A percentile compares a stretch with the other conserved stretches of the same genome.
Conservation (phyloP, 306 rosid species). For the Malus orientalis region DNA sequence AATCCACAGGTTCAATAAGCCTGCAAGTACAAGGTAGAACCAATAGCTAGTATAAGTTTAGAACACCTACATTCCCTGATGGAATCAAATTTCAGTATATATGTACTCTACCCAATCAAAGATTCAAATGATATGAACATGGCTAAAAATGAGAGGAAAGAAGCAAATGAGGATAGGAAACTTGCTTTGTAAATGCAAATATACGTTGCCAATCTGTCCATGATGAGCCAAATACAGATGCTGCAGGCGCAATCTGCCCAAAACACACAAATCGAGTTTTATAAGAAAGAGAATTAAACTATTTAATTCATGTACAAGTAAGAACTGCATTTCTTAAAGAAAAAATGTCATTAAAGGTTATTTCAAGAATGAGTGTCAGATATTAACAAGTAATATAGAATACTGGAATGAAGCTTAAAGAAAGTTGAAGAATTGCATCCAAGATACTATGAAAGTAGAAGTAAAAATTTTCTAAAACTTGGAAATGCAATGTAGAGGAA, state of each 20-base stretch:
- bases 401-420: not conserved
- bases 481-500: not conserved
- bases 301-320: not conserved
- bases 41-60: not conserved
- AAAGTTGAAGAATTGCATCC: not conserved
- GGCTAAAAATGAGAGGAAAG: slow-evolving; percentile 5
- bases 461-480: not conserved
- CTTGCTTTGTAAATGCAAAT: slow-evolving; percentile 64
- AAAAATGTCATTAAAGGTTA: not conserved
- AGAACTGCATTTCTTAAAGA: not conserved
- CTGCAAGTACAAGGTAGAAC: slow-evolving; percentile 28
- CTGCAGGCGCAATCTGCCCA: slow-evolving; percentile 66
- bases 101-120: not conserved
- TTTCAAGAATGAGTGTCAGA: not conserved
- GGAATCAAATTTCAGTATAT: not conserved
- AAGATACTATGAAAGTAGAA: not conserved
- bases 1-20: slow-evolving; percentile 54
- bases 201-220: slow-evolving; percentile 80
- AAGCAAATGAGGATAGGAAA: slow-evolving; percentile 2
- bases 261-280: not conserved
- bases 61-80: not conserved
- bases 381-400: not conserved
- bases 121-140: not conserved
- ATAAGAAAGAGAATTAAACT: not conserved
- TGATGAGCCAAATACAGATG: slow-evolving; percentile 71